These are phyloP conservation scores for Nicotiana obtusifolia DNA, from an alignment of 257 asterid genomes.

Conservation along the genomic window DNA sequence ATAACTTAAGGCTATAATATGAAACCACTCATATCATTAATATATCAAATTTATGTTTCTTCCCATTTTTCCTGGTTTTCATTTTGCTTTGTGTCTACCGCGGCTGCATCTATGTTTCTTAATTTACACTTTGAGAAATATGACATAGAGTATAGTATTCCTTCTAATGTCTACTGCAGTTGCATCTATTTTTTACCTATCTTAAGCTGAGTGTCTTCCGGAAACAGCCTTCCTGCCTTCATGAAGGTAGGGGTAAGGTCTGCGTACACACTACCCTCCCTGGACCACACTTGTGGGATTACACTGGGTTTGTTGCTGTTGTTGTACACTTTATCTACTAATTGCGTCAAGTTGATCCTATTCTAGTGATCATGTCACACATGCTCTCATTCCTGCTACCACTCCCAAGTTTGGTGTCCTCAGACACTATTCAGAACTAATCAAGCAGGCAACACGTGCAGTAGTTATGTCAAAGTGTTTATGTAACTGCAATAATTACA, in stretches of 20 bases:
- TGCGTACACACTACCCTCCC: no score
- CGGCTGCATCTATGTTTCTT: background rate
- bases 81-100: background rate
- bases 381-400: background rate
- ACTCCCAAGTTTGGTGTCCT: slow-evolving; percentile 7
- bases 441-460: background rate
- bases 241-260: no score
- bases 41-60: background rate
- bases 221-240: no score
- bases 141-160: no score
- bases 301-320: no score
- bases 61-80: background rate
- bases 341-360: background rate
- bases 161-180: no score
- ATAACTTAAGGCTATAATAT: background rate
- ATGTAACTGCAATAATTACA: background rate
- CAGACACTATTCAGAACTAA: background rate
- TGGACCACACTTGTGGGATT: no score
- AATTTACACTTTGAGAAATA: background rate
- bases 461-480: background rate
- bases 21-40: background rate
- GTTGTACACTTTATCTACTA: background rate
- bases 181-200: no score
- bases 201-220: no score
- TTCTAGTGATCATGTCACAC: background rate